Base-by-base conservation (phyloP, 805 yeast species). In the Priceomyces haplophilus region DNA sequence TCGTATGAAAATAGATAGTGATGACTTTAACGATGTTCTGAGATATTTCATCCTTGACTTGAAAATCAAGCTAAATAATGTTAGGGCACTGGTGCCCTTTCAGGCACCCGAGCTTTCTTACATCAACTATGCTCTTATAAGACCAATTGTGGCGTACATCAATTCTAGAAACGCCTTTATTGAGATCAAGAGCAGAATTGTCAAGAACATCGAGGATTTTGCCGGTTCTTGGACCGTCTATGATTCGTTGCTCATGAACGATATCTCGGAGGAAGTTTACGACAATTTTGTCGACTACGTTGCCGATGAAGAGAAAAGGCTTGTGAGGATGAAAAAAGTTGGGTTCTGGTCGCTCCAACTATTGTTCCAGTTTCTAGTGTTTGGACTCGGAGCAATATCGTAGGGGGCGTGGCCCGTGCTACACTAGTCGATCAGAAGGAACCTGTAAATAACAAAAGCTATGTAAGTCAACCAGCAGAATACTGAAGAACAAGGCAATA, bases 141-240 rank as follows among this genome's bases (percentile, higher is more conserved):
- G 96, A 48, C 99, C 99, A 0, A 90, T 93, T 58, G 96, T 93
- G 18, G 97, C 90, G 1, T 93, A 91, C 62, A 91, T 93, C 59
- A 93, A 93, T 59, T 85, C 93, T 29, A 77, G 86, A 45, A 86
- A 87, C 55, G 88, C 98, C 0, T 86, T 83, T 55, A 90, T 93
- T 46, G 97, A 96, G 34, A 82, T 91, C 45, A 75, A 81, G 47
- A 88, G 96, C 56, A 79, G 88, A 3, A 81, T 93, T 7, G 83
- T 84, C 25, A 93, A 93, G 58, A 76, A 79, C 35, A 64, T 89
- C 17, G 69, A 73, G 20, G 99, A 93, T 56, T 93, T 93, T 60
- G 89, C 87, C 54, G 99, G 99, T 0, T 80, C 96, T 6, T 93
- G 99, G 99, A 91, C 99, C 1, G 73, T 88, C 2, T 93, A 89